phyloP scores from a whole-genome alignment of 495 filamentous ascomycete species.

The Xylaria telfairii region DNA sequence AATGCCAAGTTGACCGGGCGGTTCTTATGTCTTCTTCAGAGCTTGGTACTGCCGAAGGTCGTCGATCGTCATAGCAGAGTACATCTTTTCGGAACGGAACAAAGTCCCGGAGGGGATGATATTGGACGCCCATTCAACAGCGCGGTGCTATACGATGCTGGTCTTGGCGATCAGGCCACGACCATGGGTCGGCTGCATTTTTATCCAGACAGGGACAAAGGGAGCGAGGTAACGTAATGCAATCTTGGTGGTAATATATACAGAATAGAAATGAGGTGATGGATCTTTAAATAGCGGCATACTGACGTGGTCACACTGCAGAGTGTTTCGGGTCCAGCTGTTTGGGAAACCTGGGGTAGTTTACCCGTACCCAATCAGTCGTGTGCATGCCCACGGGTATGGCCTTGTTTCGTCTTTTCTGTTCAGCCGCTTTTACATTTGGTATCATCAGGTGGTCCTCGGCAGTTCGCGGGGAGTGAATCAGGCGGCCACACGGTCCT shows the following conservation, averaged over 20 bases:
- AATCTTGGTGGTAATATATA: neutral
- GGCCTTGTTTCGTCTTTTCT: neutral
- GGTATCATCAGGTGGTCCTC: constrained; percentile 12
- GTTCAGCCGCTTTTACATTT: constrained; percentile 8
- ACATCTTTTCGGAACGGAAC: constrained; percentile 24
- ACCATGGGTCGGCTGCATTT: constrained; percentile 5
- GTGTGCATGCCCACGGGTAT: neutral
- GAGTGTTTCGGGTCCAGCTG: constrained; percentile 5
- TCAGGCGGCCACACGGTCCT: neutral
- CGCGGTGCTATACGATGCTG: constrained; percentile 3
- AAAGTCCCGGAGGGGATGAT: neutral
- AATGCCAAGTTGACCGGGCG: constrained; percentile 8
- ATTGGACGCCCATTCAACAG: constrained; percentile 1
- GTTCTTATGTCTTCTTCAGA: constrained; percentile 16
- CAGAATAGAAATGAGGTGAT: neutral
- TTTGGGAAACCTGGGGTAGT: constrained; percentile 17
- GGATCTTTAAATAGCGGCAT: constrained; percentile 3
- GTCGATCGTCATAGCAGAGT: neutral
- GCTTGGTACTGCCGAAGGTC: neutral
- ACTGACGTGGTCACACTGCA: neutral
- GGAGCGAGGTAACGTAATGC: neutral
- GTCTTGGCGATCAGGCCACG: constrained; percentile 4
- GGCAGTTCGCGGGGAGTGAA: neutral
- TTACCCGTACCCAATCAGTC: constrained; percentile 21
- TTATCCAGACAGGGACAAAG: neutral